Evolutionary conservation across 768 basidiomycete species (phyloP), one percentile per base, ranked within the genome.

Genomic region (Lactifluus hygrophoroides): DNA sequence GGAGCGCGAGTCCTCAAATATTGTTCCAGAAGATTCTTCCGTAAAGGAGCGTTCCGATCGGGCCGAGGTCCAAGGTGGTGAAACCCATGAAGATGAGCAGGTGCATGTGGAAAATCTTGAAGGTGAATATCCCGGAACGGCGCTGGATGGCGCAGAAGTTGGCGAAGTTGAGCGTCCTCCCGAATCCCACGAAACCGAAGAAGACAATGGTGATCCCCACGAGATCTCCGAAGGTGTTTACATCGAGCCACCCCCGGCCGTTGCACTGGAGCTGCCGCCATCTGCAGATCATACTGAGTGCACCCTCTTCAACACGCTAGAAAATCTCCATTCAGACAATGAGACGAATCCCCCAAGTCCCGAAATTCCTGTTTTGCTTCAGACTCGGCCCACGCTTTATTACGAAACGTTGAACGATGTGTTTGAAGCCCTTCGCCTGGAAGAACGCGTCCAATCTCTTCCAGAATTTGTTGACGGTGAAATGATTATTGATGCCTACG

Each of bases 181-280:
- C n/a, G 58, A 54, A 25, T 30, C 40, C 7, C 47, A 54, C 23
- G 52, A 54, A 54, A 37, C n/a, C 7, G 43, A 17, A 23, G 51
- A 38, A 28, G 54, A 38, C 30, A 23, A 51, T 35, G 47, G 49
- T 11, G 56, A 64, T 35, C 62, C 64, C 16, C 54, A 64, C 16
- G 57, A 64, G 43, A 59, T 63, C 27, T 56, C 61, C 1, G 64
- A 64, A 66, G 86, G 80, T 28, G 82, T 86, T 46, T 87, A 83
- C 68, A 86, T 86, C 51, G 86, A 88, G 59, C 83, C 85, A 28
- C 87, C 87, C 27, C 87, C 87, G 13, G 76, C 85, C 16, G 84
- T 88, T 44, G 71, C 87, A 35, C 67, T 88, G 34, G 72, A 73
- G 9, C 47, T 78, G 23, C 58, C 65, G 30, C 74, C 80, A 34